Percentiles rank a stretch among this genome's conserved stretches.
These are phyloP conservation scores for Schizochytrium sp. DNA, from an alignment of 108 stramenopile genomes.

Conservation along the genomic window DNA sequence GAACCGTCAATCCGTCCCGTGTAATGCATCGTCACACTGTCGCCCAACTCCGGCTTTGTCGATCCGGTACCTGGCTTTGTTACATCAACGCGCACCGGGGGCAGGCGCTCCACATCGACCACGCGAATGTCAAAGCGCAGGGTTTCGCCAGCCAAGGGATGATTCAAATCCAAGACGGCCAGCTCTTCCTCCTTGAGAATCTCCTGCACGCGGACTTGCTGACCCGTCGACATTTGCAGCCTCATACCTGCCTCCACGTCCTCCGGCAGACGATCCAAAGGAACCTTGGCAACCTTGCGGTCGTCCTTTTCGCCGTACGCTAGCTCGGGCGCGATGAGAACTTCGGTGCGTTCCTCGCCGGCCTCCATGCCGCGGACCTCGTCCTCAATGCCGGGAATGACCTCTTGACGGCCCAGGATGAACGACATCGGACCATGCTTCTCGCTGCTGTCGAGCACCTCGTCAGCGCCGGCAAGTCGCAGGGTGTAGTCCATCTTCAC, in stretches of 20 bases:
- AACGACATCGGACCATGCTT: background rate
- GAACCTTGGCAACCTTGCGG: background rate
- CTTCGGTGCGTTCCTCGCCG: background rate
- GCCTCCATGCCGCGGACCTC: background rate
- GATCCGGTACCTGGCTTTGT: background rate
- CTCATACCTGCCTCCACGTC: background rate
- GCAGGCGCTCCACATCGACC: background rate
- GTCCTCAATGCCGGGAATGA: background rate
- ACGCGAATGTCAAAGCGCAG: background rate
- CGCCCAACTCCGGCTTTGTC: background rate
- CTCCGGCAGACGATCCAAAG: background rate
- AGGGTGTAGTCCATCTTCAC: background rate
- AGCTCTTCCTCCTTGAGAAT: background rate
- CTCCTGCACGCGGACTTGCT: background rate
- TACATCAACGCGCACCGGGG: background rate
- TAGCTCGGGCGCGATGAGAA: background rate
- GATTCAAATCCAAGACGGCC: background rate
- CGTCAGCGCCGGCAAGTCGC: background rate
- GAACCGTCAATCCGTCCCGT: background rate
- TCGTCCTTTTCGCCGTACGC: constrained; percentile 12
- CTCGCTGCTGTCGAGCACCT: background rate
- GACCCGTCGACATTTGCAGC: background rate
- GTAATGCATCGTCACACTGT: background rate
- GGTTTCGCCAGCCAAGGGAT: background rate
- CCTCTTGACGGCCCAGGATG: background rate